These are phyloP conservation scores for Malus hybrid DNA, from an alignment of 331 rosid species.

Conservation along the genomic window DNA sequence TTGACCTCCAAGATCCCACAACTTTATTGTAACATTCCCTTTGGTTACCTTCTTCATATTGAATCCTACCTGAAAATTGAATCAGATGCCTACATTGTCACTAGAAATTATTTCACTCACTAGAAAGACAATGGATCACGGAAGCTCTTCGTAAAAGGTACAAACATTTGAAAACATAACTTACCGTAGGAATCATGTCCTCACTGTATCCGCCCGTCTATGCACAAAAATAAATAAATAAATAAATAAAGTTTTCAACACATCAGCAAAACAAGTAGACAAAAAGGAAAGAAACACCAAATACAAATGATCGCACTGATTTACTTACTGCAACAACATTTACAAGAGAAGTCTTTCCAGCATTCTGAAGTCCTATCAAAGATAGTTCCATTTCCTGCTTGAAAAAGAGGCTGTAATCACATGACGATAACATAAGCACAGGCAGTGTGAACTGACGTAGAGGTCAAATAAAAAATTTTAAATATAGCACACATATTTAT, in stretches of 20 bases:
- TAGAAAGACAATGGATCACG: background rate
- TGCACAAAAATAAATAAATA: background rate
- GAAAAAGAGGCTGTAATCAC: slow-evolving; percentile 85
- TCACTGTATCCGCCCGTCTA: slow-evolving; percentile 98
- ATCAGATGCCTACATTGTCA: background rate
- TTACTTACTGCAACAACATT: slow-evolving; percentile 91
- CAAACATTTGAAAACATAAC: slow-evolving; percentile 23
- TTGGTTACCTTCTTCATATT: slow-evolving; percentile 95
- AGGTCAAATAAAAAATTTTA: background rate
- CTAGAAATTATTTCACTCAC: background rate
- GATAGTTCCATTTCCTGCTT: slow-evolving; percentile 99
- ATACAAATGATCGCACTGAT: background rate
- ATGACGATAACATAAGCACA: slow-evolving; percentile 23
- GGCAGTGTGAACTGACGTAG: background rate
- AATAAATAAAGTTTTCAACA: background rate
- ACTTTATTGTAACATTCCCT: slow-evolving; percentile 92
- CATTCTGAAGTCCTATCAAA: slow-evolving; percentile 94
- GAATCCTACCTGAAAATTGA: slow-evolving; percentile 79
- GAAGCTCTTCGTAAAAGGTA: background rate
- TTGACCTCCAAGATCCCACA: slow-evolving; percentile 99
- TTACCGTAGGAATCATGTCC: slow-evolving; percentile 97
- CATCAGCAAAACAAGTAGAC: slow-evolving; percentile 8
- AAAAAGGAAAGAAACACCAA: background rate
- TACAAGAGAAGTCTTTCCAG: slow-evolving; percentile 97
- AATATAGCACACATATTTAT: background rate